A percentile compares a stretch with the other conserved stretches of the same genome.
Conservation (phyloP, 495 filamentous ascomycete genomes). For the Cenococcum geophilum region DNA sequence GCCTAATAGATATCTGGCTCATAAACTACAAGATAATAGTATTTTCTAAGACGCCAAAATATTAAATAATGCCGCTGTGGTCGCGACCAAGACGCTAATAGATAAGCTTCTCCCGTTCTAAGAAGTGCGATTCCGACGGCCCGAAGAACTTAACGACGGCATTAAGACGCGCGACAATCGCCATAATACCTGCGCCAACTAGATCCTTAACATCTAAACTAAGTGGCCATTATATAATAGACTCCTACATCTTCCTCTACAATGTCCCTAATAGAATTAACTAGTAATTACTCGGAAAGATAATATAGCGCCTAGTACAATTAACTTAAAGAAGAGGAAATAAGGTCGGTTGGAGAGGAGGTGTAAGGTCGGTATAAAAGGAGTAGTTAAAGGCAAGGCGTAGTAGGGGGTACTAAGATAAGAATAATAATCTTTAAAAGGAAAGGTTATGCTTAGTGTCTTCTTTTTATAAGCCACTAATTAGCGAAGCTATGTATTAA, state of each 20-base stretch:
- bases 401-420: background rate
- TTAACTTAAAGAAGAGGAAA: slow-evolving; percentile 4
- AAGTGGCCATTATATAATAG: slow-evolving; percentile 5
- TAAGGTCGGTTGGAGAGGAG: slow-evolving; percentile 1
- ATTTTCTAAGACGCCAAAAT: slow-evolving; percentile 16
- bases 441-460: slow-evolving; percentile 2
- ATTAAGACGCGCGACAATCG: slow-evolving; percentile 17
- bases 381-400: slow-evolving; percentile 3
- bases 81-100: too few relatives aligned
- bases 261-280: background rate
- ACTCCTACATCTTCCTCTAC: background rate
- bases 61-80: slow-evolving; percentile 14
- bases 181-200: slow-evolving; percentile 11
- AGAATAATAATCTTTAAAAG: slow-evolving; percentile 6
- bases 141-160: slow-evolving; percentile 12
- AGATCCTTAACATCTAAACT: slow-evolving; percentile 7
- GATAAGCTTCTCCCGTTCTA: slow-evolving; percentile 17
- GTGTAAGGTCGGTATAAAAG: slow-evolving; percentile 2
- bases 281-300: slow-evolving; percentile 1
- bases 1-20: slow-evolving; percentile 13
- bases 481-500: slow-evolving; percentile 1
- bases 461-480: slow-evolving; percentile 2
- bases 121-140: slow-evolving; percentile 3
- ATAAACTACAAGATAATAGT: slow-evolving; percentile 19
- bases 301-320: slow-evolving; percentile 7